Conservation (phyloP, 306 rosid species). For the Begonia peltatifolia region DNA sequence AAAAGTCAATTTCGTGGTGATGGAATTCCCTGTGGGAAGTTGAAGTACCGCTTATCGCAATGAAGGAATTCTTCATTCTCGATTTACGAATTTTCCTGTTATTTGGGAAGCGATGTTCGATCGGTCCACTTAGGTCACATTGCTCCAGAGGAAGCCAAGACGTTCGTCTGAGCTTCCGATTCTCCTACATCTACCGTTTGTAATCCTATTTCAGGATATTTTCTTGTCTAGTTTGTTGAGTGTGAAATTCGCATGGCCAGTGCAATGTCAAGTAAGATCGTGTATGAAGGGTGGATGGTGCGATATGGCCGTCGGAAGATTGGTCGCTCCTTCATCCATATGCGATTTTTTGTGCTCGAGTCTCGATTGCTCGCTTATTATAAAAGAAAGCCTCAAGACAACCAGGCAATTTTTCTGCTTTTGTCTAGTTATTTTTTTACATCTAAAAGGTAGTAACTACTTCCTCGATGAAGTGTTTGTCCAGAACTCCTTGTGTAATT, state of each 20-base stretch:
- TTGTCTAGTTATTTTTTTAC: no score
- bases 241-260: conserved; percentile 1
- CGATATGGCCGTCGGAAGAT: conserved; percentile 89
- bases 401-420: conserved; percentile 38
- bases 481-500: conserved; percentile 1
- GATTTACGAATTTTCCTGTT: no score
- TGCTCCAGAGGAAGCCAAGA: conserved; percentile 49
- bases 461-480: conserved; percentile 2
- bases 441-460: not conserved
- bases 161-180: conserved; percentile 49
- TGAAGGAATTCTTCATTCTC: no score
- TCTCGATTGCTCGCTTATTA: conserved; percentile 84
- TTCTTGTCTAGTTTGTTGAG: not conserved
- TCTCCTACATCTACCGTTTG: conserved; percentile 10
- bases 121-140: conserved; percentile 26
- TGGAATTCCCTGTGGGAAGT: no score
- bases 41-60: no score
- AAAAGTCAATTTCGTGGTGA: no score
- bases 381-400: conserved; percentile 91
- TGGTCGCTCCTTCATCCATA: conserved; percentile 94
- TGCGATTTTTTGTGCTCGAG: conserved; percentile 94
- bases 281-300: conserved; percentile 99
- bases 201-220: conserved; percentile 4
- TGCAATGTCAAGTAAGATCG: conserved; percentile 80
- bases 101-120: conserved; percentile 23